Evolutionary conservation across 2,329 filamentous ascomycete genomes (phyloP), one percentile per base, ranked within the genome.

Genomic region (Meredithiella fracta): DNA sequence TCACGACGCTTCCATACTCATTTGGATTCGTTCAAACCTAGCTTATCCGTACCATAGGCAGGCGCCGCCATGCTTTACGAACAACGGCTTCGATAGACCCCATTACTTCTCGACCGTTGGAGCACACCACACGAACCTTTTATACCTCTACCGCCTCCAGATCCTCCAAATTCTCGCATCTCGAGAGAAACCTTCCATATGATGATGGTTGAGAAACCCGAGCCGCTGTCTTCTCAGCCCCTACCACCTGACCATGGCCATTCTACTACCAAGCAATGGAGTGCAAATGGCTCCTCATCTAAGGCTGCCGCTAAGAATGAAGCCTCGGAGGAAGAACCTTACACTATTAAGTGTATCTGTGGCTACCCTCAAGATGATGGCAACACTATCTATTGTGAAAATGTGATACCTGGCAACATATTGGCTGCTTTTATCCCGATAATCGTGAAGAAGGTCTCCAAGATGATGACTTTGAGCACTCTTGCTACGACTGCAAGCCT

Each of bases 341-440:
- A 94, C 69, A 94, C 87, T 59, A 96, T 97, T 73, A 95, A 94
- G 75, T 98, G 92, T 78, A 94, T 97, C 64, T 98, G 92, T 72
- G 82, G 82, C 67, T 96, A 85, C 69, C 74, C 81, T 67, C 89
- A 94, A 73, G 92, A 98, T 75, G 92, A 98, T 74, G 92, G 92
- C 70, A 91, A 87, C 69, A 98, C 92, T 59, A 94, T 98, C 60
- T 88, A 90, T 69, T 98, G 92, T 75, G 92, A 97, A 67, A 80
- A 77, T 98, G 92, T 75, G 86, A 95, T 67, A 92, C 89, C 52
- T 98, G 92, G 92, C 92, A 98, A 70, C 92, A 98, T 70, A 94
- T 95, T 64, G 83, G 89, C 67, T 98, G 92, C 71, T 97, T 94
- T 71, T 97, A 97, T 67, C 79, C 79, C 22, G 68, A 79, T 61